Evolutionary conservation across 805 yeast genomes (phyloP).

Genomic region (Limtongozyma cylindracea): DNA sequence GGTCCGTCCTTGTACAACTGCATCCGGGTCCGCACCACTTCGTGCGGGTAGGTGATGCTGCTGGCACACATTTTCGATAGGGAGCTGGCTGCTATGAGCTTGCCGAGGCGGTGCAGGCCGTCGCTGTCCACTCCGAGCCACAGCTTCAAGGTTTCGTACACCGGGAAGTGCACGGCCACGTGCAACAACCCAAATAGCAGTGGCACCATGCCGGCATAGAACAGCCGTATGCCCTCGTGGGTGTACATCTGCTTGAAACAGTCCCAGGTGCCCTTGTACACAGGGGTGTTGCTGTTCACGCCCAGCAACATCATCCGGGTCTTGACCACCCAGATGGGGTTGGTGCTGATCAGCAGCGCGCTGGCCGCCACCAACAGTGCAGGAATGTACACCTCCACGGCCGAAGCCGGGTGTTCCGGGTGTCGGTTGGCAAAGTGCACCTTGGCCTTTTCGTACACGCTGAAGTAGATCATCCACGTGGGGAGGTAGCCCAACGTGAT

Average conservation of each 20-base stretch:
- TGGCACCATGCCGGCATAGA: slow-evolving; percentile 78
- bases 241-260: slow-evolving; percentile 61
- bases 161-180: slow-evolving; percentile 91
- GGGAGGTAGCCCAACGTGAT: slow-evolving; percentile 86
- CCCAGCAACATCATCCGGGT: slow-evolving; percentile 79
- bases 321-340: slow-evolving; percentile 96
- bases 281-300: slow-evolving; percentile 4
- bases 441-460: slow-evolving; percentile 69
- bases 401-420: slow-evolving; percentile 24
- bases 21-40: slow-evolving; percentile 74
- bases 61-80: slow-evolving; percentile 76
- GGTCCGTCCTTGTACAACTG: slow-evolving; percentile 26
- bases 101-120: slow-evolving; percentile 5
- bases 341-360: slow-evolving; percentile 59
- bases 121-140: slow-evolving; percentile 2
- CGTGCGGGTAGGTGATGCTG: slow-evolving; percentile 83
- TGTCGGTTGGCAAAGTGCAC: slow-evolving; percentile 9
- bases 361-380: slow-evolving; percentile 87
- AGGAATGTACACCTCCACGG: too few relatives aligned
- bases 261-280: slow-evolving; percentile 58
- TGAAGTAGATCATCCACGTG: slow-evolving; percentile 91
- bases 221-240: slow-evolving; percentile 58
- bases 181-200: slow-evolving; percentile 77
- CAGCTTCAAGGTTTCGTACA: slow-evolving; percentile 58
- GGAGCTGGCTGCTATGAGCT: slow-evolving; percentile 34